A percentile compares a stretch with the other conserved stretches of the same genome.
Conservation (phyloP, 164 flowering plant genomes). For the Liquidambar formosana region DNA sequence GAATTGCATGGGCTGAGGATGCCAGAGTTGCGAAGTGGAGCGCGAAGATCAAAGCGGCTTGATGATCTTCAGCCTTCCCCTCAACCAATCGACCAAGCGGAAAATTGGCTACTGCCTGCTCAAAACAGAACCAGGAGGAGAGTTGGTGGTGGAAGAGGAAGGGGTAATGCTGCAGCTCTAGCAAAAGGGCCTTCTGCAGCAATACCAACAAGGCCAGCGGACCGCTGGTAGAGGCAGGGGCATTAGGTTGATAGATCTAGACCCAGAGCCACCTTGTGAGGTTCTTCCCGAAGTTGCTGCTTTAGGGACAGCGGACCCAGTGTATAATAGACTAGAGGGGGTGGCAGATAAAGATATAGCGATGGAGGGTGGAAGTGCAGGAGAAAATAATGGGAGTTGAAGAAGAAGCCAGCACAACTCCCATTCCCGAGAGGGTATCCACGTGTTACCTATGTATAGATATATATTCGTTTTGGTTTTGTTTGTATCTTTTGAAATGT, state of each 20-base stretch:
- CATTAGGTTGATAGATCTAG: conserved; percentile 65
- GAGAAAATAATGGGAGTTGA: conserved; percentile 75
- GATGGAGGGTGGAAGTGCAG: conserved; percentile 77
- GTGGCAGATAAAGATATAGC: conserved; percentile 62
- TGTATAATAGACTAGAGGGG: conserved; percentile 50
- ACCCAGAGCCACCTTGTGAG: conserved; percentile 72
- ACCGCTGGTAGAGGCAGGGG: conserved; percentile 84
- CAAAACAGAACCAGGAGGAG: conserved; percentile 72
- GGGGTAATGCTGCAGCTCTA: conserved; percentile 71
- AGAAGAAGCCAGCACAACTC: conserved; percentile 67
- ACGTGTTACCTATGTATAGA: neutral
- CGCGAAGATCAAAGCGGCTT: conserved; percentile 84
- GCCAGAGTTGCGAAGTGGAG: conserved; percentile 96
- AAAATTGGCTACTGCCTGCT: conserved; percentile 54
- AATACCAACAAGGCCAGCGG: conserved; percentile 52
- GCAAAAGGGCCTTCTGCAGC: conserved; percentile 59
- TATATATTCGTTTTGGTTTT: neutral
- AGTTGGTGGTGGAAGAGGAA: conserved; percentile 78
- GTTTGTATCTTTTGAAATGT: neutral
- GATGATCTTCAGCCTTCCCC: conserved; percentile 74
- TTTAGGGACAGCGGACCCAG: conserved; percentile 50
- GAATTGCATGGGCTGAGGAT: conserved; percentile 92
- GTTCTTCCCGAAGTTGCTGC: conserved; percentile 58
- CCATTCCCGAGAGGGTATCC: conserved; percentile 83
- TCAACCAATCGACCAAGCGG: conserved; percentile 61